Evolutionary conservation across 345 rosid genomes (phyloP), one percentile per base, ranked within the genome.

Genomic region (Brassica carinata): DNA sequence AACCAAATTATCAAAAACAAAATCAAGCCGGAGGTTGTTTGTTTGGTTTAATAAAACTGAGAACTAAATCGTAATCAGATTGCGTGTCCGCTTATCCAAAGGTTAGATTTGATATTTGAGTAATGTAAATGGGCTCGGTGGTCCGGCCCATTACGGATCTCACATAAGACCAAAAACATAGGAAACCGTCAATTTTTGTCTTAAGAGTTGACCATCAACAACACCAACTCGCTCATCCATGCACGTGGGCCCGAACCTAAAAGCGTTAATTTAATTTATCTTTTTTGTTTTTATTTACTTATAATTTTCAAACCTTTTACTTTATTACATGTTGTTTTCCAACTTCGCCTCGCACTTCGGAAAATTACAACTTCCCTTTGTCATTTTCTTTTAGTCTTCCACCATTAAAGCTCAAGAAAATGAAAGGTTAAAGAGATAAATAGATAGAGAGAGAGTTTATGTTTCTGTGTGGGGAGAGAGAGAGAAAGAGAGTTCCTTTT

Each of bases 261-360:
- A 36, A 40, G 53, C 57, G 64, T 29, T 63, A 5, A 5, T 29
- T 51, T 69, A 7, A 3, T 18, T 48, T 40, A 40, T 40, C 48
- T 40, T 40, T 40, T 40, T 40, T 40, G 48, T 40, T 51, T 63
- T 45, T 45, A 5, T 7, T 69, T 34, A 2, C 6, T 18, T 15
- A 27, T 30, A 0, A 15, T 58, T 48, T 69, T 78, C 67, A 66
- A 72, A 72, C 73, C 77, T 66, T 72, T 72, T 78, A 62, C 64
- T 71, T 77, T 55, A 31, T 64, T 71, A 33, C 7, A 23, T 61
- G 29, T 59, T 59, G 36, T n/a, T 73, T 73, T 79, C 83, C 72
- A 77, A 80, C 83, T 82, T 81, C 72, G 66, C 83, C 83, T 80
- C 80, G 81, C 85, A 78, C 86, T 83, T 81, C 63, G 84, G 45